Conservation (phyloP, 2,329 filamentous ascomycete species). For the Stagonosporopsis chrysanthemi region DNA sequence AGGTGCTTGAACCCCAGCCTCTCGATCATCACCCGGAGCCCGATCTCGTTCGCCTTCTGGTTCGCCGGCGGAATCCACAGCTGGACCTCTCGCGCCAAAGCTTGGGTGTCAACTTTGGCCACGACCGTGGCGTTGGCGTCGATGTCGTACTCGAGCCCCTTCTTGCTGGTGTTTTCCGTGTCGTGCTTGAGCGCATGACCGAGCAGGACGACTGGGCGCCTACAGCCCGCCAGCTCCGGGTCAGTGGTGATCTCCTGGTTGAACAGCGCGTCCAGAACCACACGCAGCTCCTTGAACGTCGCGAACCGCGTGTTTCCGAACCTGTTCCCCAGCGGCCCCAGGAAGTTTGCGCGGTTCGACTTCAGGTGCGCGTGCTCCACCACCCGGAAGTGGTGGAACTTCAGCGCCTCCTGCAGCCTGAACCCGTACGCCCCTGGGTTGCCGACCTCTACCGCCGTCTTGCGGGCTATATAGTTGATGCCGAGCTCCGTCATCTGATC, state of each 20-base stretch:
- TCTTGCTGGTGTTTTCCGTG: slow-evolving; percentile 24
- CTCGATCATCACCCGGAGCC: slow-evolving; percentile 18
- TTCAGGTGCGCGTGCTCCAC: slow-evolving; percentile 29
- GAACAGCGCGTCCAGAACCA: slow-evolving; percentile 24
- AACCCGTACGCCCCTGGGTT: slow-evolving; percentile 24
- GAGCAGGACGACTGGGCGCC: slow-evolving; percentile 32
- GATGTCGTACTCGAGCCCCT: slow-evolving; percentile 25
- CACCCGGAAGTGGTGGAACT: slow-evolving; percentile 34
- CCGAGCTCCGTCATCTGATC: slow-evolving; percentile 36
- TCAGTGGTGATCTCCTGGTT: slow-evolving; percentile 17
- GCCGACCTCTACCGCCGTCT: slow-evolving; percentile 4
- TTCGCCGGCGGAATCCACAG: slow-evolving; percentile 11
- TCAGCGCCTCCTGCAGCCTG: slow-evolving; percentile 27
- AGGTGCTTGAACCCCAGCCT: slow-evolving; percentile 20
- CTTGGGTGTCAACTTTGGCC: slow-evolving; percentile 35
- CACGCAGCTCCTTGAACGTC: slow-evolving; percentile 17
- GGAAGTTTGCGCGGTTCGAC: slow-evolving; percentile 12
- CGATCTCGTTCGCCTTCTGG: slow-evolving; percentile 15
- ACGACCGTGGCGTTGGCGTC: slow-evolving; percentile 21
- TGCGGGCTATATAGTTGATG: slow-evolving; percentile 17
- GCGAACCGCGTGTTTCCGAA: slow-evolving; percentile 34
- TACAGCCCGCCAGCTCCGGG: slow-evolving; percentile 7
- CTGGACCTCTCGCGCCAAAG: slow-evolving; percentile 20
- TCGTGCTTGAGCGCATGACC: slow-evolving; percentile 35
- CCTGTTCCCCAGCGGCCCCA: slow-evolving; percentile 28